Evolutionary conservation across 352 stramenopile species (phyloP), one percentile per base, ranked within the genome.

Genomic region (Globisporangium sylvaticum): DNA sequence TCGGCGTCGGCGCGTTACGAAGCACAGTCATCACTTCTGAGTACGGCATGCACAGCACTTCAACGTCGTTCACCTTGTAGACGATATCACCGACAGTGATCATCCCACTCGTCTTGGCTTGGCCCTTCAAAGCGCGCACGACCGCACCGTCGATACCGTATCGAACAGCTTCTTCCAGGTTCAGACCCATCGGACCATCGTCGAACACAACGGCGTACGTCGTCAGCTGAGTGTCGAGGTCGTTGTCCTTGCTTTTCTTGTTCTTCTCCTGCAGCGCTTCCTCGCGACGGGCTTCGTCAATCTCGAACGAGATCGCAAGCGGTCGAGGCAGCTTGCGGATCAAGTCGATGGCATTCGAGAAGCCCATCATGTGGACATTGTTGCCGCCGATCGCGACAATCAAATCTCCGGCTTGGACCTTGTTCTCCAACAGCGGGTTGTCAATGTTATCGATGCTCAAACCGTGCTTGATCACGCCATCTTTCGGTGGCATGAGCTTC

Each of bases 121-220:
- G 87, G 14, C 87, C 87, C 66, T 94, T 95, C 10, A 95, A 52
- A 31, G 85, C 87, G 27, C 84, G 84, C 64, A 95, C 87, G 22
- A 95, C 82, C 0, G 85, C 87, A 61, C 87, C 87, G 48, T 92
- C 82, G 65, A 94, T 92, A 64, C 87, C 87, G 69, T 92, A 92
- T 15, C 87, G 85, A 27, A 87, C 80, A 4, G 84, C 87, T 72
- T 95, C 87, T 76, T 94, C 87, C n/a, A 95, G 61, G 59, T 93
- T 94, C 44, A 95, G 64, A 12, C 83, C 87, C 87, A 95, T 95
- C 0, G 85, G 84, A 0, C 84, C 85, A 56, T 92, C 87, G 44
- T 95, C 87, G 60, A 95, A 95, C 66, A 92, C 87, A 14, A 95
- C 87, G 10, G 84, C 83, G 57, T 95, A 95, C 24, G 87, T 94